Evolutionary conservation across 495 filamentous ascomycete genomes (phyloP).

Genomic region (Talaromyces thailandensis): DNA sequence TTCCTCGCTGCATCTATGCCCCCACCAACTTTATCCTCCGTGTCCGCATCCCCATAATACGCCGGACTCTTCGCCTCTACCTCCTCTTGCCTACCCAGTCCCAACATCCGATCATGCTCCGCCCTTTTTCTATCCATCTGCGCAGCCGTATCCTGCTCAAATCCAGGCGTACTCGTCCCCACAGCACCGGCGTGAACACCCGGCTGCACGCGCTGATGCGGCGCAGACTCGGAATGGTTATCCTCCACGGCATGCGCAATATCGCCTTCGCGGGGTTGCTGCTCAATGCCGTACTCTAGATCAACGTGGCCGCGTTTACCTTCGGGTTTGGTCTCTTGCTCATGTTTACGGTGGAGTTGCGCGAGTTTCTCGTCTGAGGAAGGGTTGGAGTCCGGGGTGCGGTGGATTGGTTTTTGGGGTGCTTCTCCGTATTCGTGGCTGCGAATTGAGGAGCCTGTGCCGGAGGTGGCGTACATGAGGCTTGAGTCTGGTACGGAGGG

Average conservation of each 20-base stretch:
- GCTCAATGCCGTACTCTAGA: conserved; percentile 48
- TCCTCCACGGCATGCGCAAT: conserved; percentile 40
- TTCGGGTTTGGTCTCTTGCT: conserved; percentile 7
- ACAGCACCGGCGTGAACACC: conserved; percentile 29
- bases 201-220: conserved; percentile 22
- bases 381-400: conserved; percentile 29
- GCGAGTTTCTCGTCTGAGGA: conserved; percentile 25
- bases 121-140: conserved; percentile 37
- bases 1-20: conserved; percentile 19
- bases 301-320: conserved; percentile 21
- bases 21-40: not conserved
- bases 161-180: conserved; percentile 16
- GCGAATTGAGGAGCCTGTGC: not conserved
- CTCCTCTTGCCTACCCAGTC: conserved; percentile 12
- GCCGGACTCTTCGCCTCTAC: conserved; percentile 14
- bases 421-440: conserved; percentile 15
- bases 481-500: conserved; percentile 2
- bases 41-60: conserved; percentile 7
- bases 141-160: conserved; percentile 23
- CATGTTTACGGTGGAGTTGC: conserved; percentile 11
- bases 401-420: conserved; percentile 26
- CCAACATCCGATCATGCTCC: conserved; percentile 35
- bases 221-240: conserved; percentile 22
- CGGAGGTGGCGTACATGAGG: not conserved
- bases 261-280: conserved; percentile 42